Evolutionary conservation across 805 yeast genomes (phyloP).

Genomic region (Lipomyces yamanashiensis): DNA sequence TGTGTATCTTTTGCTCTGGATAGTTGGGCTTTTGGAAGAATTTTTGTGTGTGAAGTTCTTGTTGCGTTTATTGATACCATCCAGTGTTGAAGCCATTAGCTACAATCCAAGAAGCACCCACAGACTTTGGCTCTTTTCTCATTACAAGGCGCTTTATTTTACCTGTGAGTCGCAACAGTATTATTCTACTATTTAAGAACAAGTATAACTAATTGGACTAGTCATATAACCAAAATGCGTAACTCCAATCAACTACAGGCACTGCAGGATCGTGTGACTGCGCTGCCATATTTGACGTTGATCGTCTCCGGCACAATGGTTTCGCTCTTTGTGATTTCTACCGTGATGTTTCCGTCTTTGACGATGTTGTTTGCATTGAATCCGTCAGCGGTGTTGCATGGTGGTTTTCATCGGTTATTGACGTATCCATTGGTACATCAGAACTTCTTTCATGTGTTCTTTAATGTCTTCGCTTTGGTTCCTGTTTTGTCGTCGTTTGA

Average conservation of each 20-base stretch:
- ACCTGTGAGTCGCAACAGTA: no score
- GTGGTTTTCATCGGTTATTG: conserved; percentile 31
- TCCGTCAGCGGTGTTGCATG: conserved; percentile 17
- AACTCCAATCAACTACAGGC: conserved; percentile 14
- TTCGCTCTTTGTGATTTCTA: conserved; percentile 1
- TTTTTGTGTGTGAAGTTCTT: no score
- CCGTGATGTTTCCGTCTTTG: conserved; percentile 7
- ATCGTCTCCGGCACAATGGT: conserved; percentile 7
- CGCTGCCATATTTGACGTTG: conserved; percentile 32
- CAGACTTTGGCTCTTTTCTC: no score
- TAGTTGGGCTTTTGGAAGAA: no score
- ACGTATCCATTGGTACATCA: conserved; percentile 37
- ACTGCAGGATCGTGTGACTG: conserved; percentile 21
- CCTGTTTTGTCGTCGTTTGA: conserved; percentile 36
- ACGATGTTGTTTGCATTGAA: conserved; percentile 18
- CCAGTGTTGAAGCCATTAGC: no score
- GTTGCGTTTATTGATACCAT: no score
- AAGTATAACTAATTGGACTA: no score
- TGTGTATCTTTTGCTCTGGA: no score
- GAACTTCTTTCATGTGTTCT: conserved; percentile 29
- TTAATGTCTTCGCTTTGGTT: conserved; percentile 32
- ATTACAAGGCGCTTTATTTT: no score
- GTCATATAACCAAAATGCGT: conserved; percentile 7
- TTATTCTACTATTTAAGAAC: no score
- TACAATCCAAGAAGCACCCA: no score